Evolutionary conservation across 2,329 filamentous ascomycete species (phyloP), one percentile per base, ranked within the genome.

Genomic region (Arthroderma sp.): DNA sequence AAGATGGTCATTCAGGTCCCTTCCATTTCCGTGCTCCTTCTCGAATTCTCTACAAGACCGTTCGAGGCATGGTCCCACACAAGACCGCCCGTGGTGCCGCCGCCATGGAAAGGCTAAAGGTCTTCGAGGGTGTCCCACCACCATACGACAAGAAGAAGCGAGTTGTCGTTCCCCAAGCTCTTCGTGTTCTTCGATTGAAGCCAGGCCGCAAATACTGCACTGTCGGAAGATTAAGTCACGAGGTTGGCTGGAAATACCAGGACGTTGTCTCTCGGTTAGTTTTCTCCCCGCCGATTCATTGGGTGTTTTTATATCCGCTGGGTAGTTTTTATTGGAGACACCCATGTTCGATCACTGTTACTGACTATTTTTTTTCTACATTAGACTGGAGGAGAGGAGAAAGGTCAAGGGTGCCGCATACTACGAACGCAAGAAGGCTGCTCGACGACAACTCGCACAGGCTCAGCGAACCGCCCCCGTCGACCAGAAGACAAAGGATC

Each of bases 241-340:
- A 98, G 78, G 91, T 96, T 66, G 91, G 91, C 75, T 98, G 91
- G 91, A 98, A 98, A 78, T 96, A 98, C 83, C 85, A 95, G 80
- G 89, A 95, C 69, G 88, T 98, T 66, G 91, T 98, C 74, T 83
- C 82, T 64, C 87, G 85, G 88, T 96, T 75, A 65, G 87, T 83
- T 50, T 10, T 28, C 15, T 22, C 15, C n/a, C n/a, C 36, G 30
- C 27, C 4, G 33, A 4, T 30, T 9, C 27, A 31, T 3, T 29
- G 15, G 11, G 15, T 6, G 9, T 39, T 28, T 49, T 36, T 45
- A 28, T 15, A 29, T 45, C 32, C 27, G 11, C 11, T 8, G 15
- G 33, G 30, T n/a, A 5, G 11, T 36, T 15, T 45, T 41, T 29
- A 9, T 46, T 28, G 33, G 15, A 22, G 15, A 22, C 15, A 22